phyloP scores from a whole-genome alignment of 352 stramenopile genomes.

The Hyaloperonospora brassicae region DNA sequence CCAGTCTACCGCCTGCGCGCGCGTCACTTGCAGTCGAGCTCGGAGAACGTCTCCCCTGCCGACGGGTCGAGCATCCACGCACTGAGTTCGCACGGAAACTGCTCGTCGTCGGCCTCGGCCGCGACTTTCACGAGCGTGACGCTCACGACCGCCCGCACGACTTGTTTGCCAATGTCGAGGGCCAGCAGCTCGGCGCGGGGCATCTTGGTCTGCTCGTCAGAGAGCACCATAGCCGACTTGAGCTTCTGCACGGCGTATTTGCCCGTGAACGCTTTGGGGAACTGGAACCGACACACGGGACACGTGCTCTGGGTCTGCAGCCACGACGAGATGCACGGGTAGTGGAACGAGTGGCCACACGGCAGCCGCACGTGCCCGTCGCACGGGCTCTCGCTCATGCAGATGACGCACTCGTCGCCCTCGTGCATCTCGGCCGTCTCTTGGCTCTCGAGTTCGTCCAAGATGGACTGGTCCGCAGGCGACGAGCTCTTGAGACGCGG shows the following conservation, averaged over 20 bases:
- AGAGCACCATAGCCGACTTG: constrained; percentile 50
- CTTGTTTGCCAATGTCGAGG: constrained; percentile 42
- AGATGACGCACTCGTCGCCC: constrained; percentile 81
- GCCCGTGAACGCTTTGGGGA: constrained; percentile 62
- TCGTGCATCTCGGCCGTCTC: constrained; percentile 23
- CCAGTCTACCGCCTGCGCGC: constrained; percentile 7
- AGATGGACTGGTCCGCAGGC: constrained; percentile 46
- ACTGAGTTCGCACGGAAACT: constrained; percentile 61
- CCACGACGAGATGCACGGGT: constrained; percentile 89
- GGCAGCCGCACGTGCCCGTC: constrained; percentile 55
- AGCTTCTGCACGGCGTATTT: constrained; percentile 63
- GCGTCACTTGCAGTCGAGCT: constrained; percentile 34
- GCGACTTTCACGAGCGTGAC: constrained; percentile 53
- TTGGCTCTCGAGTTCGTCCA: constrained; percentile 39
- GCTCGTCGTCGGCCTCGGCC: constrained; percentile 32
- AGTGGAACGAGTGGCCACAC: constrained; percentile 90
- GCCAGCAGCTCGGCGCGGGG: constrained; percentile 33
- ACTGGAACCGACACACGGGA: constrained; percentile 90
- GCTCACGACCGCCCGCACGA: constrained; percentile 47
- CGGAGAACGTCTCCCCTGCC: constrained; percentile 33
- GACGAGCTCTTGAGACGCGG: constrained; percentile 60
- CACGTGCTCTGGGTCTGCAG: constrained; percentile 86
- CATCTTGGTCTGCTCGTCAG: constrained; percentile 36
- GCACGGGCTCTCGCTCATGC: constrained; percentile 74
- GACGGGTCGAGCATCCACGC: constrained; percentile 37